Evolutionary conservation across 108 stramenopile species (phyloP), one percentile per base, ranked within the genome.

Genomic region (Cyclostephanos invisitatus): DNA sequence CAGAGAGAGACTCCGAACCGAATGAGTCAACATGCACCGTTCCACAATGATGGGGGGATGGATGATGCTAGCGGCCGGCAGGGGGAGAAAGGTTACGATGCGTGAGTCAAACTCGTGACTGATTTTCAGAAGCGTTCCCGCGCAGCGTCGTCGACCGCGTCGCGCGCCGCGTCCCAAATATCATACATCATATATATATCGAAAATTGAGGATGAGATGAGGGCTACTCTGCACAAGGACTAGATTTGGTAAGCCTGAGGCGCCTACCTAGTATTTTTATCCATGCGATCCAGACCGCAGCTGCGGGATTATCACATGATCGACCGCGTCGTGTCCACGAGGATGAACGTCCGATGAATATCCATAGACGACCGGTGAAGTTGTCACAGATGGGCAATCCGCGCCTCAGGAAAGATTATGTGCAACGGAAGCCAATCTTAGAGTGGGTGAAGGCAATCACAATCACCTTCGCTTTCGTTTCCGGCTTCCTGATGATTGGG

Each of bases 391-490:
- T 59, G 58, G 58, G 58, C 7, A 32, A 12, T 5, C 58, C 56
- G 24, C 58, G 29, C 27, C 58, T 36, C 32, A 18, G 21, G 58
- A 36, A 15, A 17, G 58, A 18, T 7, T 4, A 11, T 18, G 58
- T 36, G 29, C 27, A 2, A 12, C 32, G 2, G 11, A 28, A 36
- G 58, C 2, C 58, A 6, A 29, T 59, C 15, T 59, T 59, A 35
- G 35, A 59, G 35, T 59, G 58, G 58, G 29, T 35, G 11, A 59
- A 59, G 29, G 58, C 58, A 17, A 36, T 59, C 18, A 14, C 32
- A 15, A 35, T 59, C 10, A 17, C 29, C 29, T 37, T 61, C 36
- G 17, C 58, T 36, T 5, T 37, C 35, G 8, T 59, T 0, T 28
- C 58, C n/a, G 58, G 58, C 14, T 59, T 59, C 29, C 35, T 59